Base-by-base conservation (phyloP, 805 yeast species). In the Clavispora fructus region DNA sequence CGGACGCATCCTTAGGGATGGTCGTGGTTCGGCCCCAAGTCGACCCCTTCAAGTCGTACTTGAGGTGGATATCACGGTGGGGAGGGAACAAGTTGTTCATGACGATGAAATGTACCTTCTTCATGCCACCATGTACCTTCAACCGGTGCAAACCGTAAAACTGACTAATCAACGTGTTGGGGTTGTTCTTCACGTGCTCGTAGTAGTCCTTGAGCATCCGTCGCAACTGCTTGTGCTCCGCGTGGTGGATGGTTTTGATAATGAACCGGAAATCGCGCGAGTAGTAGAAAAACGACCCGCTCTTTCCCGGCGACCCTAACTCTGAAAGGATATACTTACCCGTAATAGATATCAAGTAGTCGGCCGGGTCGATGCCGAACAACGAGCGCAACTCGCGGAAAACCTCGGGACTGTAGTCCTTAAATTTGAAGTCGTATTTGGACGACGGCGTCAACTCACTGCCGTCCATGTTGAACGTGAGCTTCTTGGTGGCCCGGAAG, bases 81-180 rank as follows among this genome's bases (percentile, higher is more conserved):
- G 97, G 95, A 0, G 99, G 98, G 67, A 95, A 94, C 41, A 94
- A 75, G 60, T 94, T 94, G 71, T 94, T 94, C 99, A 94, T 94
- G 30, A 94, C 97, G 45, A 94, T 74, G 56, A 94, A 92, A 66
- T 94, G 95, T 35, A 94, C 87, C 61, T 87, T 91, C 45, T 90
- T 76, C 35, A 68, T 65, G 1, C 72, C 69, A 37, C 77, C 78
- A 8, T 96, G 96, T 80, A 92, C 83, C 63, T 92, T 90, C 42
- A 94, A 83, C 49, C 99, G 73, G 63, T 94, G 98, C 44, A 94
- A 73, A 0, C 99, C 99, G 67, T 94, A 94, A 64, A 92, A 90
- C 67, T 94, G 99, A n/a, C 95, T 85, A 6, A 94, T 71, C 51
- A 94, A 73, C 0, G 99, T 94, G 60, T 87, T 82, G 25, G 97